Base-by-base conservation (phyloP, 2,329 filamentous ascomycete genomes). In the Byssochlamys sp. region DNA sequence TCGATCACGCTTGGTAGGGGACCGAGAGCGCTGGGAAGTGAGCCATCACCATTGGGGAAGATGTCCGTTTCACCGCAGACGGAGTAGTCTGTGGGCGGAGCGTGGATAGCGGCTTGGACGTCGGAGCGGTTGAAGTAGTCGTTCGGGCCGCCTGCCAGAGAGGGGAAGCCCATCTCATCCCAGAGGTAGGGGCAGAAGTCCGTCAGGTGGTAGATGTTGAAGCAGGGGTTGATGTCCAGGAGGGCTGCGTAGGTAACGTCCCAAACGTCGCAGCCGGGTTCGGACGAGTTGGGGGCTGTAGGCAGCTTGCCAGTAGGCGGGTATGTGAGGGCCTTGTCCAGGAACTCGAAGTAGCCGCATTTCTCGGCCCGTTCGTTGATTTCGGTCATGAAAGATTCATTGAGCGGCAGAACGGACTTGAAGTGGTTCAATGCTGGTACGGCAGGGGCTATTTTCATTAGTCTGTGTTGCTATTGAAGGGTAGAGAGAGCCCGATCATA, bases 191-290 rank as follows among this genome's bases (percentile, higher is more conserved):
- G 89, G 66, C 89, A 92, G 3, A 84, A 87, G 5, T 84, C 86
- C 0, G 82, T 82, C 6, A 91, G 80, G 53, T 88, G 82, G 72
- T 91, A 91, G 6, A 87, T 77, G 68, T 90, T 85, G 73, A 88
- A 94, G 76, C 89, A 92, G 0, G 89, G 89, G 73, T 92, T 92
- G 48, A 84, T 71, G 3, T 76, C 67, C 2, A 75, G 61, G 6
- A 81, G 80, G 19, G 83, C 85, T 0, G 76, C 64, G 61, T 74
- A 74, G 33, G 88, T 80, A 14, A 79, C 75, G 54, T 79, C 69
- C 67, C 80, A 86, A 12, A 88, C 66, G 49, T 76, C 74, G 67
- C 88, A 91, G 3, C 77, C 79, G 0, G 71, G 66, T 0, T 72
- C 70, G 51, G 68, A 63, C 27, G 75, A 69, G 54, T 74, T 66